Evolutionary conservation across 768 basidiomycete species (phyloP).

Genomic region (Suillus paluster): DNA sequence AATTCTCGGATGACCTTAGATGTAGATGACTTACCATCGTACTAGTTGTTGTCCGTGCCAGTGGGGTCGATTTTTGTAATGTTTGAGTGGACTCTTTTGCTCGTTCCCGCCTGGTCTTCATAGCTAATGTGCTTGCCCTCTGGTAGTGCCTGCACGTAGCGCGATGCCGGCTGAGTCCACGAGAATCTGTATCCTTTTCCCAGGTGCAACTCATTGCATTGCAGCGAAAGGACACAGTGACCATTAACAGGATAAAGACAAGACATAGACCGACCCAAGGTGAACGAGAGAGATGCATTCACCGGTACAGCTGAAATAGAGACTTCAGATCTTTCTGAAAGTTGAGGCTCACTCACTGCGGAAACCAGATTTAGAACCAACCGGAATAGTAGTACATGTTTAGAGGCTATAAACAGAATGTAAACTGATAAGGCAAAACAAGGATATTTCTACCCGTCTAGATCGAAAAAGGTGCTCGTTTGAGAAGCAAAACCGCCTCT

Average conservation of each 20-base stretch:
- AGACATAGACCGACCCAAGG: neutral
- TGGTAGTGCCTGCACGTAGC: constrained; percentile 1
- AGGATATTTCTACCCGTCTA: too few species aligned
- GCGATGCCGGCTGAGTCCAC: neutral
- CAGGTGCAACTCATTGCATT: neutral
- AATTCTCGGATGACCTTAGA: constrained; percentile 17
- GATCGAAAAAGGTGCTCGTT: too few species aligned
- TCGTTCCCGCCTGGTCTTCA: neutral
- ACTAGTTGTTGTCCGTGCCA: neutral
- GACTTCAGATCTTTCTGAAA: too few species aligned
- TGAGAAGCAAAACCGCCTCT: too few species aligned
- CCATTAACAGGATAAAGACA: neutral
- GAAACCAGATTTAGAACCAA: too few species aligned
- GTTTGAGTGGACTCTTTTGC: neutral
- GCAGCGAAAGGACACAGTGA: neutral
- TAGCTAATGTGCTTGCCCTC: neutral
- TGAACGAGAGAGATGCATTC: neutral
- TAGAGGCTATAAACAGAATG: too few species aligned
- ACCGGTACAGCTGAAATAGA: too few species aligned
- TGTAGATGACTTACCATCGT: constrained; percentile 2
- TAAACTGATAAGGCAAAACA: too few species aligned
- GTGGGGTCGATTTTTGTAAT: neutral
- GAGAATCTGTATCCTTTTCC: neutral
- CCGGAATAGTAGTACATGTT: too few species aligned
- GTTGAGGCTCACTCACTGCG: too few species aligned